Conservation (phyloP, 164 flowering plant genomes). For the Annona cherimola region DNA sequence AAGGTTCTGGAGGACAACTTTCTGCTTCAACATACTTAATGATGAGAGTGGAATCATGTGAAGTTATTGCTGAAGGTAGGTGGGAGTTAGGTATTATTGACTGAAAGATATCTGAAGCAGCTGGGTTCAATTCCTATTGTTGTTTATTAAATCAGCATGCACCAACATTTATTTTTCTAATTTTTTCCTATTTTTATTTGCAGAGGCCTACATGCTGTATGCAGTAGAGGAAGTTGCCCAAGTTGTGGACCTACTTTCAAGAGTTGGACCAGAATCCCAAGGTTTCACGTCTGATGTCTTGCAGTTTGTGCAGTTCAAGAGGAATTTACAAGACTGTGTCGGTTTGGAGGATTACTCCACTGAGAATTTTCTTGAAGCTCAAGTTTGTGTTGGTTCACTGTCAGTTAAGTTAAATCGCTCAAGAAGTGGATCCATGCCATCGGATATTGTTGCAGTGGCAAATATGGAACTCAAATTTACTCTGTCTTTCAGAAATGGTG, state of each 20-base stretch:
- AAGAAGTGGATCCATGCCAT: constrained; percentile 13
- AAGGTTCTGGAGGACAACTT: constrained; percentile 14
- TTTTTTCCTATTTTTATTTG: constrained; percentile 8
- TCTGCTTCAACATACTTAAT: constrained; percentile 40
- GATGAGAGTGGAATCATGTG: constrained; percentile 40
- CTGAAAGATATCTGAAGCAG: not conserved
- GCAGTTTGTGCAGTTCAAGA: constrained; percentile 51
- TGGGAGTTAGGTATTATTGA: constrained; percentile 1
- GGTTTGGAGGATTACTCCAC: constrained; percentile 23
- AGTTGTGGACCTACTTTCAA: constrained; percentile 44
- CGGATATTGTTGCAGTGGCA: constrained; percentile 38
- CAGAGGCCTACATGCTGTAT: constrained; percentile 37
- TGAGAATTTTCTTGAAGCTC: constrained; percentile 30
- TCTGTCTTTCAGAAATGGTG: constrained; percentile 44
- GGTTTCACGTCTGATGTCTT: constrained; percentile 50
- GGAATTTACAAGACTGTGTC: constrained; percentile 19
- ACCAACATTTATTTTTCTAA: not conserved
- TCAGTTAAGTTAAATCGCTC: constrained; percentile 27
- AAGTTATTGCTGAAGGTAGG: constrained; percentile 64
- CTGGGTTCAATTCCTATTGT: not conserved
- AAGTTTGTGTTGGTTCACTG: constrained; percentile 35
- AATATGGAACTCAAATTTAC: constrained; percentile 48
- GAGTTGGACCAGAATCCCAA: constrained; percentile 41
- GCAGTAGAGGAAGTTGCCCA: constrained; percentile 50
- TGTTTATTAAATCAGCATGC: not conserved